Conservation (phyloP, 495 filamentous ascomycete genomes). For the Lasiosphaeria hispida region DNA sequence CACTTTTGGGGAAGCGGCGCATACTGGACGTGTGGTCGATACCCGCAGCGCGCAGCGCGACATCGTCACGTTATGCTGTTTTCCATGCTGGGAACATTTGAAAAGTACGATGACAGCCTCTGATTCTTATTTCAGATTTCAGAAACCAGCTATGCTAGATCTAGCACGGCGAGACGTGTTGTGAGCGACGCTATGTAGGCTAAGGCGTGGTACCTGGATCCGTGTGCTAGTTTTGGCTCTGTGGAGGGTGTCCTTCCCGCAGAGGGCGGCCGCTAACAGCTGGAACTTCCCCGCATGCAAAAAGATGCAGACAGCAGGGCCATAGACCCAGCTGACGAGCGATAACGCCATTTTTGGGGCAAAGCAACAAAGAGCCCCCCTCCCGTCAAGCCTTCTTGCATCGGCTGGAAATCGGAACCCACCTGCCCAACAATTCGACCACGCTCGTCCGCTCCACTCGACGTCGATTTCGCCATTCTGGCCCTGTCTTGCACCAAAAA, state of each 20-base stretch:
- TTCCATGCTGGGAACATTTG: not conserved
- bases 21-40: no score
- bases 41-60: not conserved
- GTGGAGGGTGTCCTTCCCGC: not conserved
- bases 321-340: conserved; percentile 19
- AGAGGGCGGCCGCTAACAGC: conserved; percentile 11
- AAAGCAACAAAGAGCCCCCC: conserved; percentile 30
- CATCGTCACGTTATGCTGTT: not conserved
- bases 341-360: conserved; percentile 37
- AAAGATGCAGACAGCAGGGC: conserved; percentile 2
- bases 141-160: not conserved
- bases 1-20: not conserved
- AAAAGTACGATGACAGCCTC: conserved; percentile 1
- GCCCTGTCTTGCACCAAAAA: conserved; percentile 24
- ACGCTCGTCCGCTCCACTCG: conserved; percentile 16
- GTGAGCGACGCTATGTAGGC: no score
- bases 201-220: no score
- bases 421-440: not conserved
- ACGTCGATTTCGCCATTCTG: conserved; percentile 33
- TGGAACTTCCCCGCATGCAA: conserved; percentile 25
- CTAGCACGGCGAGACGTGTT: not conserved
- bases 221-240: not conserved
- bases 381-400: conserved; percentile 12
- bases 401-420: conserved; percentile 8
- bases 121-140: not conserved